Evolutionary conservation across 1,284 basidiomycete species (phyloP).

Genomic region (Papiliotrema terrestris): DNA sequence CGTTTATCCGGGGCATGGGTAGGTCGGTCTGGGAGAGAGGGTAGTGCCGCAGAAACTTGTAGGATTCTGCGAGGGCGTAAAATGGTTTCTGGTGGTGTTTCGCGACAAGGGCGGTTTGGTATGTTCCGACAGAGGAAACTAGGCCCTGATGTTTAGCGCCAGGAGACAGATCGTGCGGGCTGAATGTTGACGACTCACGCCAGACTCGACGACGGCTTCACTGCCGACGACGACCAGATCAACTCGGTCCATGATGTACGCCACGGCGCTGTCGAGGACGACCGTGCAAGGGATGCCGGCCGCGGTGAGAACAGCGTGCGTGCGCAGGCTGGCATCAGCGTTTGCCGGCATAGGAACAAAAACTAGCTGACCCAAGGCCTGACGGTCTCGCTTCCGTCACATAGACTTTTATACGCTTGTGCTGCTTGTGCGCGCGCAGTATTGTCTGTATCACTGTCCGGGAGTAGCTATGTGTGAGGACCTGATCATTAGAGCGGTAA

Average conservation of each 20-base stretch:
- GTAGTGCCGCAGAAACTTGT: constrained; percentile 96
- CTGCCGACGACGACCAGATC: constrained; percentile 94
- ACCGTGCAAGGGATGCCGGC: constrained; percentile 92
- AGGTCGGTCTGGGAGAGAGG: constrained; percentile 96
- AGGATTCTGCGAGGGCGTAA: constrained; percentile 94
- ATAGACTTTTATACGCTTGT: constrained; percentile 93
- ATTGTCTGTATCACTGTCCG: constrained; percentile 93
- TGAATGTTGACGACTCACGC: constrained; percentile 34
- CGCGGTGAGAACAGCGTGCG: constrained; percentile 75
- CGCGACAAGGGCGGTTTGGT: constrained; percentile 94
- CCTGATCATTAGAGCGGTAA: constrained; percentile 53
- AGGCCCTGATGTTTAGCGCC: constrained; percentile 16
- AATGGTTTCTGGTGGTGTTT: constrained; percentile 93
- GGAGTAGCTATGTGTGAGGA: constrained; percentile 93
- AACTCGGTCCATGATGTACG: constrained; percentile 92
- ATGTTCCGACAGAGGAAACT: constrained; percentile 75
- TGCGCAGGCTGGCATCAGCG: constrained; percentile 64
- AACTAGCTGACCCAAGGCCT: constrained; percentile 31
- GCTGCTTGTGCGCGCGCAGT: constrained; percentile 73
- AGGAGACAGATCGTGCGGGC: background rate
- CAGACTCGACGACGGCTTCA: constrained; percentile 94
- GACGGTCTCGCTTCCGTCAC: constrained; percentile 62
- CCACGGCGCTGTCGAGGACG: constrained; percentile 92
- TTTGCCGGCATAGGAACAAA: background rate
- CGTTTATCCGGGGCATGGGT: constrained; percentile 52